Percentiles rank a stretch among this genome's conserved stretches.
These are phyloP conservation scores for Eucalyptus polybractea DNA, from an alignment of 345 rosid species.

Conservation along the genomic window DNA sequence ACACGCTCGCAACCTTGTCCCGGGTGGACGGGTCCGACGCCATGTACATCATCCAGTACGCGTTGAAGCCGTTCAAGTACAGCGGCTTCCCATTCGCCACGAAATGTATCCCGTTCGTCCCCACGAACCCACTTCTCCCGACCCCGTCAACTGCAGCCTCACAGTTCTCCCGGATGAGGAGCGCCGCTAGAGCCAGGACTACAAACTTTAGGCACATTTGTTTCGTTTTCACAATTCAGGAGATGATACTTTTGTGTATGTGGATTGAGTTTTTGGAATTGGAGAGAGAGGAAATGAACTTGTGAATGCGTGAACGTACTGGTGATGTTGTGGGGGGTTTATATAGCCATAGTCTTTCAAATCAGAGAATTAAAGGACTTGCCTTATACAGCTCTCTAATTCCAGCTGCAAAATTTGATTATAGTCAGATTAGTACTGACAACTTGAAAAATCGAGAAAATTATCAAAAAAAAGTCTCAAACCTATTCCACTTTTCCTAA, in stretches of 20 bases:
- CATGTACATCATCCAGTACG: constrained; percentile 66
- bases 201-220: neutral
- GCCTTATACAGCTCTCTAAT: neutral
- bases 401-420: neutral
- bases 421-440: neutral
- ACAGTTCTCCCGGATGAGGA: neutral
- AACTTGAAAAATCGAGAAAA: neutral
- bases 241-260: neutral
- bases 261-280: neutral
- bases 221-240: neutral
- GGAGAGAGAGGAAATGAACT: neutral
- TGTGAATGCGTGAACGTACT: neutral
- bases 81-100: constrained; percentile 17
- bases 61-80: constrained; percentile 69
- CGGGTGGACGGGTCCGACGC: constrained; percentile 45
- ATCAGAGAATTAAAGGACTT: neutral
- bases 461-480: neutral
- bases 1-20: constrained; percentile 31
- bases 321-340: neutral
- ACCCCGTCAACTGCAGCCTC: neutral
- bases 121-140: constrained; percentile 1
- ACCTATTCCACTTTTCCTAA: rapidly evolving
- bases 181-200: neutral
- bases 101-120: constrained; percentile 32
- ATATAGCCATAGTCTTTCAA: neutral